phyloP scores from a whole-genome alignment of 2,329 filamentous ascomycete species.

The Fusarium staphyleae region DNA sequence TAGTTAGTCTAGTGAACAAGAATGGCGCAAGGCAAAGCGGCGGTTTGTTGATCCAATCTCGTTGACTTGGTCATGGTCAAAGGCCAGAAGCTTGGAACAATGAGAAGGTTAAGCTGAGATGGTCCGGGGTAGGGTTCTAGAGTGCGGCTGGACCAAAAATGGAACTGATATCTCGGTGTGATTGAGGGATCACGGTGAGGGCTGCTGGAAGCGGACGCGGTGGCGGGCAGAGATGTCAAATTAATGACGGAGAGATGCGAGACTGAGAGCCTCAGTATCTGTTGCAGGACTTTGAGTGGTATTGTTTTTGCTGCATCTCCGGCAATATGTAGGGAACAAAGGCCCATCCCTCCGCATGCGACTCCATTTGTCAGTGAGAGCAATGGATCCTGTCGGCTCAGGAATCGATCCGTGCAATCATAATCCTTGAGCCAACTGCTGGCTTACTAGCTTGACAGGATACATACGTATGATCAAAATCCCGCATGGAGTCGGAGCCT shows the following conservation, averaged over 20 bases:
- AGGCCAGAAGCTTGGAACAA: not conserved
- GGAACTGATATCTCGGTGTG: not conserved
- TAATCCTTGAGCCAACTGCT: not conserved
- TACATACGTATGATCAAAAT: not conserved
- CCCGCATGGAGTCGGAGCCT: not conserved
- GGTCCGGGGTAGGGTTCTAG: not conserved
- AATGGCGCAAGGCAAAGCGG: slow-evolving; percentile 23
- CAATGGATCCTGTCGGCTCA: slow-evolving; percentile 6
- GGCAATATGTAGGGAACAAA: slow-evolving; percentile 2
- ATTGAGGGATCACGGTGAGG: not conserved
- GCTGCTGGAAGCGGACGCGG: not conserved
- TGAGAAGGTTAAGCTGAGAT: not conserved
- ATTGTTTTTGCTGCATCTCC: not conserved
- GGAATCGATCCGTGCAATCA: slow-evolving; percentile 2
- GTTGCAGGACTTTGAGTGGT: not conserved
- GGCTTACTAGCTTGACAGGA: slow-evolving; percentile 5
- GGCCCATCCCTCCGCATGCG: slow-evolving; percentile 5
- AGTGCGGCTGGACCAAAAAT: slow-evolving; percentile 12
- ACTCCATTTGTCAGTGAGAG: not conserved
- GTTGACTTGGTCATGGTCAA: not conserved
- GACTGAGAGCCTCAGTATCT: not conserved
- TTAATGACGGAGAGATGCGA: not conserved
- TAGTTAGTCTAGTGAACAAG: slow-evolving; percentile 14
- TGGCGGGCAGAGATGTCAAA: slow-evolving; percentile 1
- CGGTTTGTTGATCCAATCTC: slow-evolving; percentile 21